Evolutionary conservation across 805 yeast genomes (phyloP).

Genomic region (Yamadazyma tumulicola): DNA sequence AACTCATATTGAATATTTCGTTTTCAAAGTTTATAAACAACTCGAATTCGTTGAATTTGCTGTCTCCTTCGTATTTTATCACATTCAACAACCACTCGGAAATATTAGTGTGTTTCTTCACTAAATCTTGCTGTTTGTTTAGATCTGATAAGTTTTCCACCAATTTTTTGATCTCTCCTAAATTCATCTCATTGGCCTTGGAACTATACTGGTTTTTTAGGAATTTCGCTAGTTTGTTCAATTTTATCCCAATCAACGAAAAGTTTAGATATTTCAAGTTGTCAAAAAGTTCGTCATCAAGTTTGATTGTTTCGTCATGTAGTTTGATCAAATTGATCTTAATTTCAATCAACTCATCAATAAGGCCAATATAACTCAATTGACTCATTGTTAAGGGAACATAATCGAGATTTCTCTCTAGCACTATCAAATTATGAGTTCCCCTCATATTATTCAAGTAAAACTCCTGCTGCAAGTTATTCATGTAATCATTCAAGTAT

Average conservation of each 20-base stretch:
- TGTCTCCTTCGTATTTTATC: conserved; percentile 27
- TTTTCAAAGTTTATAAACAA: conserved; percentile 61
- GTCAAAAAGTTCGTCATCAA: conserved; percentile 48
- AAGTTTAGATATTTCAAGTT: conserved; percentile 67
- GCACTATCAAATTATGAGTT: conserved; percentile 67
- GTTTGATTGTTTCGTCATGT: conserved; percentile 17
- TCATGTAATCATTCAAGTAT: conserved; percentile 31
- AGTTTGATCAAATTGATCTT: conserved; percentile 33
- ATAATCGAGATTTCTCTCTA: conserved; percentile 77
- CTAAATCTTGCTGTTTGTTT: conserved; percentile 62
- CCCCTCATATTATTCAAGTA: conserved; percentile 34
- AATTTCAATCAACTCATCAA: conserved; percentile 66
- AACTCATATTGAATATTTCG: conserved; percentile 52
- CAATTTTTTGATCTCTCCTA: conserved; percentile 59
- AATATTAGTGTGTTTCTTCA: conserved; percentile 70
- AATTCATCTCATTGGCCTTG: conserved; percentile 14
- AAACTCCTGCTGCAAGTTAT: conserved; percentile 35
- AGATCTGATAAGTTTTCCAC: conserved; percentile 67
- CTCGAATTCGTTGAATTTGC: conserved; percentile 36
- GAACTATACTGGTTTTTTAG: conserved; percentile 59
- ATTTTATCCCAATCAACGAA: conserved; percentile 68
- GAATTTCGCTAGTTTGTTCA: conserved; percentile 67
- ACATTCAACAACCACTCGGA: conserved; percentile 59
- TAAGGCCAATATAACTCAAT: conserved; percentile 75
- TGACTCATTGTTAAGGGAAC: conserved; percentile 72